Evolutionary conservation across 768 basidiomycete species (phyloP).

Genomic region (Brasilioporus rufonigricans): DNA sequence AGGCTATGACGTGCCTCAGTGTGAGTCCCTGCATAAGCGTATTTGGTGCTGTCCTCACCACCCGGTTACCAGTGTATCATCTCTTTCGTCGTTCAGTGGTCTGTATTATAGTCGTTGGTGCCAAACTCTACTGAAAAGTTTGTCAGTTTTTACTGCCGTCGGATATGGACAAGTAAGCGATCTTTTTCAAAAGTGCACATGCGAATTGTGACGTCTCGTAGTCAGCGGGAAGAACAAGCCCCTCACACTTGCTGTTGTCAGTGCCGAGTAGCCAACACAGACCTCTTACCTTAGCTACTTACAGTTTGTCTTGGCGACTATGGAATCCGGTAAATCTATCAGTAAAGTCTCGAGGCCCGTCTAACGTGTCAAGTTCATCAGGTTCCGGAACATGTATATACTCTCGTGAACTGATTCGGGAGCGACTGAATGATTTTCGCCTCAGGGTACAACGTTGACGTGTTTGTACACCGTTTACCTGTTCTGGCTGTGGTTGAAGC

Average conservation of each 20-base stretch:
- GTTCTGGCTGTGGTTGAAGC: neutral
- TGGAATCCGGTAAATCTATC: conserved; percentile 1
- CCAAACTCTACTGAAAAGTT: neutral
- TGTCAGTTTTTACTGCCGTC: conserved; percentile 11
- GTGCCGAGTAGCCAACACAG: neutral
- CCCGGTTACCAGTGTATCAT: neutral
- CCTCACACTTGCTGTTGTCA: conserved; percentile 7
- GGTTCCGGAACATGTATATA: conserved; percentile 7
- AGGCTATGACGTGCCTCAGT: conserved; percentile 2
- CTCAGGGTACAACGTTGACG: conserved; percentile 5
- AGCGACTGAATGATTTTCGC: neutral
- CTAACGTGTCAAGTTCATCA: neutral
- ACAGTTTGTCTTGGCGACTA: neutral
- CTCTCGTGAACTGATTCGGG: neutral
- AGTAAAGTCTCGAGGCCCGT: neutral
- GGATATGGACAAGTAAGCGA: conserved; percentile 14
- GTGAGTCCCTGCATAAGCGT: neutral
- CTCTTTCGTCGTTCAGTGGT: conserved; percentile 5
- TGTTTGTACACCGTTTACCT: neutral
- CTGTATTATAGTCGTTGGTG: neutral
- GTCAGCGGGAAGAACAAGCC: conserved; percentile 12
- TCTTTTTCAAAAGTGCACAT: neutral
- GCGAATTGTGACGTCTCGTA: neutral
- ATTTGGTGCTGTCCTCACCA: neutral
- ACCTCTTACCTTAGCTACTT: neutral